These are phyloP conservation scores for Ustilago bromivora DNA, from an alignment of 1,284 basidiomycete genomes.

Conservation along the genomic window DNA sequence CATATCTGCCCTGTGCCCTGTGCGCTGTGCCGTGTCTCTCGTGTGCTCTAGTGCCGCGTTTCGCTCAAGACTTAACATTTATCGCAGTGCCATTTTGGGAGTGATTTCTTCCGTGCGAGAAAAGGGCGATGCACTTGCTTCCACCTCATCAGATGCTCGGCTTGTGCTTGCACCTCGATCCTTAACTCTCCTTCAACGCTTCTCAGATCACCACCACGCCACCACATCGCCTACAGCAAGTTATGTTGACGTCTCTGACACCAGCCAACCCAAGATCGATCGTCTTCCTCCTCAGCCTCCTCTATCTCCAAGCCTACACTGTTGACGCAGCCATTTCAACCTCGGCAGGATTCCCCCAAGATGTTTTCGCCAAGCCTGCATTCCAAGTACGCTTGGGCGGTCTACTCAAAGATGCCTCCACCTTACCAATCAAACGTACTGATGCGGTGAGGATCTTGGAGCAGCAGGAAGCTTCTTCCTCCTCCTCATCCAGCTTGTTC, in stretches of 20 bases:
- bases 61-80: conserved; percentile 23
- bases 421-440: conserved; percentile 32
- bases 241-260: conserved; percentile 3
- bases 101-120: conserved; percentile 18
- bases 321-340: conserved; percentile 36
- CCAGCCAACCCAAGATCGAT: conserved; percentile 27
- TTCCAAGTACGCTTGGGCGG: conserved; percentile 28
- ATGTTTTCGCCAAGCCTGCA: conserved; percentile 50
- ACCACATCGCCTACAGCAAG: background rate
- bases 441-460: conserved; percentile 37
- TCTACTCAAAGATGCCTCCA: background rate
- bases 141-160: conserved; percentile 19
- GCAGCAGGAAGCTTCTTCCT: conserved; percentile 31
- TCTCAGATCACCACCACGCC: background rate
- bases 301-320: conserved; percentile 26
- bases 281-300: conserved; percentile 30
- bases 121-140: conserved; percentile 2
- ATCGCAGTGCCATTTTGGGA: background rate
- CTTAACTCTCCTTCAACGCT: background rate
- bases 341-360: conserved; percentile 42
- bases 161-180: background rate
- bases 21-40: background rate
- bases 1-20: conserved; percentile 11
- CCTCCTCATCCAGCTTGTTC: background rate
- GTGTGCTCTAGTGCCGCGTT: conserved; percentile 7